Evolutionary conservation across 768 basidiomycete genomes (phyloP).

Genomic region (Pleurotus tuoliensis): DNA sequence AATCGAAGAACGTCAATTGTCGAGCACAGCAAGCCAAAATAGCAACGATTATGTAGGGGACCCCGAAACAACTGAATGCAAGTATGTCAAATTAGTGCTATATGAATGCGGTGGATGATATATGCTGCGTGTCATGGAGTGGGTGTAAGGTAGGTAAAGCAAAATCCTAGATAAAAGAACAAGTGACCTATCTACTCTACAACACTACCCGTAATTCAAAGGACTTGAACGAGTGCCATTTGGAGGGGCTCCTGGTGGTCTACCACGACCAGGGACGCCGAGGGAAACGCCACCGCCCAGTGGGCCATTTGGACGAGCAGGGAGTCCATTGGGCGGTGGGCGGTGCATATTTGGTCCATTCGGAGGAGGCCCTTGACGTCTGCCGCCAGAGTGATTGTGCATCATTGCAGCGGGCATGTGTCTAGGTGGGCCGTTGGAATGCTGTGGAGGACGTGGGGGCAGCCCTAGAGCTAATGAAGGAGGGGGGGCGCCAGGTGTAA

Average conservation of each 20-base stretch:
- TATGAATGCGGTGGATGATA: too few species aligned
- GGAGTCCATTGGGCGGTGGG: background rate
- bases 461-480: constrained; percentile 6
- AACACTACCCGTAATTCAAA: constrained; percentile 2
- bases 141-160: too few species aligned
- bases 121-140: too few species aligned
- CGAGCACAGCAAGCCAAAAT: too few species aligned
- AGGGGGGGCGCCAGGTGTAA: constrained; percentile 14
- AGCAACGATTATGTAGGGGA: too few species aligned
- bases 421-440: constrained; percentile 3
- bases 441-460: constrained; percentile 11
- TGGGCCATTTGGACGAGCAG: constrained; percentile 1
- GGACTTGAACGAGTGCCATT: background rate
- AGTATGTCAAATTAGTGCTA: too few species aligned
- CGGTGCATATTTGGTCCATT: background rate
- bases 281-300: constrained; percentile 9
- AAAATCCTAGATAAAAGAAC: too few species aligned
- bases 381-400: constrained; percentile 10
- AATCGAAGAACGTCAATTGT: too few species aligned
- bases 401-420: background rate
- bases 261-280: constrained; percentile 9
- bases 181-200: too few species aligned
- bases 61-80: too few species aligned
- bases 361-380: constrained; percentile 1
- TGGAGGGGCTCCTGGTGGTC: constrained; percentile 9